Percentiles rank a stretch among this genome's conserved stretches.
Evolutionary conservation across 1,284 basidiomycete species (phyloP).

Genomic region (Paramarasmius palmivorus): DNA sequence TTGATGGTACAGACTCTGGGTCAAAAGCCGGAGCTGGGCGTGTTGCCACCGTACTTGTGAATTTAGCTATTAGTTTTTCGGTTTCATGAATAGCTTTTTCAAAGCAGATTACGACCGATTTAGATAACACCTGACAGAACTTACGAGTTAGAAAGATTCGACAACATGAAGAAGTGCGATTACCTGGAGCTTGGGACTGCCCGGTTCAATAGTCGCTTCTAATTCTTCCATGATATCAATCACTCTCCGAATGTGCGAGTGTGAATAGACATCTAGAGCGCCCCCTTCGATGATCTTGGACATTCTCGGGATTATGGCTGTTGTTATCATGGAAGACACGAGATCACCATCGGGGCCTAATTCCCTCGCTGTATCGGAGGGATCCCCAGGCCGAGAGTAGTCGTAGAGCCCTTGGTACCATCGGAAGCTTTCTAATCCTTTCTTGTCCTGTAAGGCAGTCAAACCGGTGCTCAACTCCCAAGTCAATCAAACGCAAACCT

Average conservation of each 20-base stretch:
- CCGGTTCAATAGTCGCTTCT: conserved; percentile 72
- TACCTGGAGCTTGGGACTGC: conserved; percentile 73
- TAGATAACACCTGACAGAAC: conserved; percentile 58
- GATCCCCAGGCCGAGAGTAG: conserved; percentile 66
- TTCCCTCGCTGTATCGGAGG: conserved; percentile 50
- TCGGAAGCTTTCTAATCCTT: conserved; percentile 73
- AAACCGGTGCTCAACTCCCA: conserved; percentile 27
- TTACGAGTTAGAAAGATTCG: conserved; percentile 9
- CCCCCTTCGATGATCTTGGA: conserved; percentile 72
- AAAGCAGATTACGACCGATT: conserved; percentile 63
- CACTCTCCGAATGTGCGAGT: conserved; percentile 60
- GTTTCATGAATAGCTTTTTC: conserved; percentile 52
- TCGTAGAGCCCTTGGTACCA: conserved; percentile 83
- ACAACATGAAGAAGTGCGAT: conserved; percentile 21
- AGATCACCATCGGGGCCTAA: conserved; percentile 85
- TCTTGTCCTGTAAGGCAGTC: conserved; percentile 51
- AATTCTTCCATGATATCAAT: conserved; percentile 82
- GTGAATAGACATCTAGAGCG: conserved; percentile 82
- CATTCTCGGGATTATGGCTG: conserved; percentile 78
- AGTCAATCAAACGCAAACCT: conserved; percentile 47
- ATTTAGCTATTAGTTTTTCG: conserved; percentile 44
- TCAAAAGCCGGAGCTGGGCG: conserved; percentile 62
- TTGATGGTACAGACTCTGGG: conserved; percentile 73
- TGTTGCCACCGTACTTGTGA: conserved; percentile 33
- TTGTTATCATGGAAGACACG: conserved; percentile 86